These are phyloP conservation scores for Penicillium psychrofluorescens DNA, from an alignment of 495 filamentous ascomycete species.

Conservation along the genomic window DNA sequence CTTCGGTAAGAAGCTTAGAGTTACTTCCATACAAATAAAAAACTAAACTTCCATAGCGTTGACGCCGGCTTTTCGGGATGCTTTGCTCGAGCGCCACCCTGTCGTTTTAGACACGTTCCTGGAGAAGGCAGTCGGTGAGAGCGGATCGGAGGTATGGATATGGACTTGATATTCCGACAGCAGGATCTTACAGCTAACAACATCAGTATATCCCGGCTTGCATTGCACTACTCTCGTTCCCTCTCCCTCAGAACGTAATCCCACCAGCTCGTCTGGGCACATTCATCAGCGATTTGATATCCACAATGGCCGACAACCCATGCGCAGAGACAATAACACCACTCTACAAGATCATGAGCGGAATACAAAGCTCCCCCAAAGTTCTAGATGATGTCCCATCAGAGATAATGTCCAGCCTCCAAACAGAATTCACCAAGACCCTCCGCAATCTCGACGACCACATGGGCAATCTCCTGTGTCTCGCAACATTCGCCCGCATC, in stretches of 20 bases:
- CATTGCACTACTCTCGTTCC: slow-evolving; percentile 32
- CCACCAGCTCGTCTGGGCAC: slow-evolving; percentile 31
- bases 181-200: slow-evolving; percentile 1
- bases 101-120: slow-evolving; percentile 35
- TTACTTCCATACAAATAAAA: neutral
- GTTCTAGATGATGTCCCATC: slow-evolving; percentile 27
- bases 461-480: slow-evolving; percentile 40
- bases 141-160: slow-evolving; percentile 22
- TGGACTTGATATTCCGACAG: too few species aligned
- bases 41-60: slow-evolving; percentile 17
- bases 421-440: slow-evolving; percentile 37
- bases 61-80: slow-evolving; percentile 27
- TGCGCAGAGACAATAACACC: slow-evolving; percentile 36
- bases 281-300: slow-evolving; percentile 34
- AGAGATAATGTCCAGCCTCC: slow-evolving; percentile 35
- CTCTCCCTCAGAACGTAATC: slow-evolving; percentile 25
- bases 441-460: slow-evolving; percentile 40
- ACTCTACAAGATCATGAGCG: slow-evolving; percentile 32
- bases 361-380: slow-evolving; percentile 20
- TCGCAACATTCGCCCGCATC: slow-evolving; percentile 42
- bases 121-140: slow-evolving; percentile 21
- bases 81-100: slow-evolving; percentile 32
- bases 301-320: slow-evolving; percentile 23
- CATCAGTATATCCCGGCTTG: slow-evolving; percentile 32
- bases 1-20: slow-evolving; percentile 27